Conservation (phyloP, 129 eudicot species). For the Arctium minus region DNA sequence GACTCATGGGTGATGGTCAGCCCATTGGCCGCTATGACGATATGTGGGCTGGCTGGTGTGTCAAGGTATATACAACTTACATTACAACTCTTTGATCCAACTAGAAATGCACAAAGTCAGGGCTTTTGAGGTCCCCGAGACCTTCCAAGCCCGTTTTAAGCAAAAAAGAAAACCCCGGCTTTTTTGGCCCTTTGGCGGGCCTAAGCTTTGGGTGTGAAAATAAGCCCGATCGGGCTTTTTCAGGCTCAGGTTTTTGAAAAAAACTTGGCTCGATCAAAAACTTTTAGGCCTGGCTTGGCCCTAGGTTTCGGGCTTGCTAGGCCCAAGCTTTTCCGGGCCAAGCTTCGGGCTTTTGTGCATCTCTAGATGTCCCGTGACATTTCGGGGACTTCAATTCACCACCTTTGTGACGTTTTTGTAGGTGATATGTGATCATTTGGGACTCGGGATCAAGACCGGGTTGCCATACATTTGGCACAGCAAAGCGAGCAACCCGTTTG, state of each 20-base stretch:
- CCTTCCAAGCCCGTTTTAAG: not conserved
- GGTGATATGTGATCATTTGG: slow-evolving; percentile 79
- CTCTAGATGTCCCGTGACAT: not conserved
- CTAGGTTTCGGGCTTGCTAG: not conserved
- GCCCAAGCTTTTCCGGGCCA: not conserved
- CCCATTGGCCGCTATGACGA: slow-evolving; percentile 96
- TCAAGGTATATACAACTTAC: slow-evolving; percentile 46
- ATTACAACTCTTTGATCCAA: not conserved
- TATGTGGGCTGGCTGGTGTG: slow-evolving; percentile 99
- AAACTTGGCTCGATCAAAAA: not conserved
- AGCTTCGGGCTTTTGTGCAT: not conserved
- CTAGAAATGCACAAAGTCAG: not conserved
- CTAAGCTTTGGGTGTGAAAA: not conserved
- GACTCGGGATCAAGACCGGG: slow-evolving; percentile 69
- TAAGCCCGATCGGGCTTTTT: not conserved
- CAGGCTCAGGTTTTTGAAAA: not conserved
- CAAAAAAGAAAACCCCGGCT: not conserved
- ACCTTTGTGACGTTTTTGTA: slow-evolving; percentile 2
- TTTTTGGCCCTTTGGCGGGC: not conserved
- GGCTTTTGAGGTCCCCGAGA: not conserved
- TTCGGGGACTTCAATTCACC: not conserved
- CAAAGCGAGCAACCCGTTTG: slow-evolving; percentile 80
- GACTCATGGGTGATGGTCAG: slow-evolving; percentile 99
- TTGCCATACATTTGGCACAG: slow-evolving; percentile 77
- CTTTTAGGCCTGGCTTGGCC: not conserved